A percentile compares a stretch with the other conserved stretches of the same genome.
phyloP scores from a whole-genome alignment of 2,329 filamentous ascomycete species.

The Curvularia sp. region DNA sequence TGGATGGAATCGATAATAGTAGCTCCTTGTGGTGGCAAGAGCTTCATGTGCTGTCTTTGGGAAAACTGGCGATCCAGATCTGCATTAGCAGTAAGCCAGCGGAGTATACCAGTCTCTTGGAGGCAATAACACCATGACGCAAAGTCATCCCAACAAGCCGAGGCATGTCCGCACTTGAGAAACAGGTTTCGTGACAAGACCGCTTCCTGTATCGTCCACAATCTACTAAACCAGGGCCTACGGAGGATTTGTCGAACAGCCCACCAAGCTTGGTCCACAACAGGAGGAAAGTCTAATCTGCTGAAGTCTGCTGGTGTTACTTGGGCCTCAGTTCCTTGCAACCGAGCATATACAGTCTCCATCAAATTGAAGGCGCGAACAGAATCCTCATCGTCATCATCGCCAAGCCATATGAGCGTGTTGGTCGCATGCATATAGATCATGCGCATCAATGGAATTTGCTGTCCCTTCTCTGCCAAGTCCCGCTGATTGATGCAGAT shows the following conservation, averaged over 20 bases:
- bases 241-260: conserved; percentile 26
- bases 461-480: conserved; percentile 30
- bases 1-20: conserved; percentile 21
- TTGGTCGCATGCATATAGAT: conserved; percentile 37
- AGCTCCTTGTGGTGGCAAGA: conserved; percentile 14
- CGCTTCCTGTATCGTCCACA: conserved; percentile 39
- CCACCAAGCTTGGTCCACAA: conserved; percentile 21
- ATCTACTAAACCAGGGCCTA: conserved; percentile 31
- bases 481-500: conserved; percentile 28
- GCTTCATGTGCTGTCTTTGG: background rate
- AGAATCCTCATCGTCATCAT: conserved; percentile 26
- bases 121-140: conserved; percentile 28
- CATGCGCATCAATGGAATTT: conserved; percentile 37
- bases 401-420: conserved; percentile 41
- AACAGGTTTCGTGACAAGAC: conserved; percentile 28
- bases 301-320: conserved; percentile 27
- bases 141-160: conserved; percentile 32
- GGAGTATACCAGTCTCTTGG: conserved; percentile 19
- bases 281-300: conserved; percentile 24
- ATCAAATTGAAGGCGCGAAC: conserved; percentile 26
- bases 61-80: conserved; percentile 10
- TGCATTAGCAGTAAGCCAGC: conserved; percentile 15
- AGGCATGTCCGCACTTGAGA: conserved; percentile 27
- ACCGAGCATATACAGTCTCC: conserved; percentile 19
- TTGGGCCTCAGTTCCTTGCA: conserved; percentile 25